Conservation (phyloP, 306 rosid genomes). For the Hippophae tibetana region DNA sequence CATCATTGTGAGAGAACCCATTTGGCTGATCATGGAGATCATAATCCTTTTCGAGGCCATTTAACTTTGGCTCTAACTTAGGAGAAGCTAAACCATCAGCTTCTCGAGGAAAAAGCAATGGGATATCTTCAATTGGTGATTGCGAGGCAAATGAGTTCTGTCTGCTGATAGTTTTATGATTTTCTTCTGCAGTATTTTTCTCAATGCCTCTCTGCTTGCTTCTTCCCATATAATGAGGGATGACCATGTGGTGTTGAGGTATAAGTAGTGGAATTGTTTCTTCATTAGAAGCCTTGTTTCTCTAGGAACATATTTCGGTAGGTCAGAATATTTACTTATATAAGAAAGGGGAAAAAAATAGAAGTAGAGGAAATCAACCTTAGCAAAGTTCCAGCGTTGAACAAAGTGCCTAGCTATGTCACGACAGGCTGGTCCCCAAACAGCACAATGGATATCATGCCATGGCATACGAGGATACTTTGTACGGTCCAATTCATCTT, state of each 20-base stretch:
- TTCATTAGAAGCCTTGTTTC: conserved; percentile 40
- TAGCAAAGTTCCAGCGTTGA: conserved; percentile 52
- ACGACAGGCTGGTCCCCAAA: conserved; percentile 43
- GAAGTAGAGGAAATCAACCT: conserved; percentile 21
- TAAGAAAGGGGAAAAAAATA: neutral
- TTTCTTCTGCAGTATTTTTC: conserved; percentile 8
- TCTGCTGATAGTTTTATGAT: conserved; percentile 4
- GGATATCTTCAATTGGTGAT: conserved; percentile 30
- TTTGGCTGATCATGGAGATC: conserved; percentile 28
- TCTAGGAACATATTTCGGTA: conserved; percentile 14
- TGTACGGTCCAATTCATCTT: conserved; percentile 39
- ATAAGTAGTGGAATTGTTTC: conserved; percentile 38
- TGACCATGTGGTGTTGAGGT: conserved; percentile 46
- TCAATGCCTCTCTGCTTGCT: conserved; percentile 20
- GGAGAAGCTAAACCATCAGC: conserved; percentile 19
- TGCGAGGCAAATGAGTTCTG: conserved; percentile 20
- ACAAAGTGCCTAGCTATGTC: conserved; percentile 46
- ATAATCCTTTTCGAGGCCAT: conserved; percentile 3
- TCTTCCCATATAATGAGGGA: conserved; percentile 45
- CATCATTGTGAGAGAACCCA: neutral
- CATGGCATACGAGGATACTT: conserved; percentile 47
- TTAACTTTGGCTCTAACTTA: conserved; percentile 22
- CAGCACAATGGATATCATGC: conserved; percentile 51
- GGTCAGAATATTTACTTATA: neutral
- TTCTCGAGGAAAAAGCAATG: conserved; percentile 41